phyloP scores from a whole-genome alignment of 768 basidiomycete genomes.

The Nevesoporus exiguus region DNA sequence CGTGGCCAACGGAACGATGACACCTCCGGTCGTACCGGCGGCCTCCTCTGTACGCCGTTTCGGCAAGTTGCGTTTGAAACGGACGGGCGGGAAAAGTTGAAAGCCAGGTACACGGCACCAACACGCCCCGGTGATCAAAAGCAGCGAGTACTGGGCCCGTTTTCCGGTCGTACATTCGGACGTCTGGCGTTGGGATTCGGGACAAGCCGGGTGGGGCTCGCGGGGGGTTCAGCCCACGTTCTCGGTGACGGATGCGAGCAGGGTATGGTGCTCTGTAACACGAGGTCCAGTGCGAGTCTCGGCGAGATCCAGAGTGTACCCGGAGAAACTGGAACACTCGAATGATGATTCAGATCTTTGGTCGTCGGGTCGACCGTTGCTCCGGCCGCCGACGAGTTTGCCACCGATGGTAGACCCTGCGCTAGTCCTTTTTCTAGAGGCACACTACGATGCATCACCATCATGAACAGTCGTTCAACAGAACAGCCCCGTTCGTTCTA shows the following conservation, averaged over 20 bases:
- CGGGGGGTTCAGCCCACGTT: not conserved
- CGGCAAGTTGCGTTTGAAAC: not conserved
- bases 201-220: not conserved
- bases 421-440: not conserved
- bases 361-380: no score
- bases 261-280: not conserved
- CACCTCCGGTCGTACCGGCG: slow-evolving; percentile 1
- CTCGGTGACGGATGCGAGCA: not conserved
- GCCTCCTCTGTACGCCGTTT: not conserved
- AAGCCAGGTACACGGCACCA: not conserved
- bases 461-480: no score
- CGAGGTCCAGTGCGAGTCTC: no score
- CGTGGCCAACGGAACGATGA: not conserved
- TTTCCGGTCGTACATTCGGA: no score
- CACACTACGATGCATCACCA: no score
- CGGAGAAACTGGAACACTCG: no score
- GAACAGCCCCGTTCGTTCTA: no score
- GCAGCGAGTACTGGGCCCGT: no score
- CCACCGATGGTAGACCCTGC: not conserved
- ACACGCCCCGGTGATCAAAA: not conserved
- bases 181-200: no score
- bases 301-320: no score
- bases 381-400: not conserved
- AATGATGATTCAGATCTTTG: no score
- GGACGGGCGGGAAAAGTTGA: not conserved